A percentile compares a stretch with the other conserved stretches of the same genome.
Evolutionary conservation across 2,329 filamentous ascomycete species (phyloP).

Genomic region (Mycosphaerelloides madeirae): DNA sequence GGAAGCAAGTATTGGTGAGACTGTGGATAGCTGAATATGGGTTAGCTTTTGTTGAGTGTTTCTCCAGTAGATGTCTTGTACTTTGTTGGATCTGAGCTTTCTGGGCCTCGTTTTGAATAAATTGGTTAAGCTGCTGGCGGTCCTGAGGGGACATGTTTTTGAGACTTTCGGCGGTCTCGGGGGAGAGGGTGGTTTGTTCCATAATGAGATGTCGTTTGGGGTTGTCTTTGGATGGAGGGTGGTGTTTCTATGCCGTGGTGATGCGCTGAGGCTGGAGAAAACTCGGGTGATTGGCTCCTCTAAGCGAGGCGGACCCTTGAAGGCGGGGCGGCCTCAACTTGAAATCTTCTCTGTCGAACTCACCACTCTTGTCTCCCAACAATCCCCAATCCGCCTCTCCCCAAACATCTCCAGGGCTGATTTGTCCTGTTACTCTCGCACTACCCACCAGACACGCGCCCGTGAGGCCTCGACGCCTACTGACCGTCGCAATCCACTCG

Average conservation of each 20-base stretch:
- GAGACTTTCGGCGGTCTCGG: constrained; percentile 23
- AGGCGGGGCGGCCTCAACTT: no score
- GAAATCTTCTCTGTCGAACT: no score
- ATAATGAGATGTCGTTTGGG: constrained; percentile 11
- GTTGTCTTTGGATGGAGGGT: not conserved
- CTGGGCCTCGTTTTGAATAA: constrained; percentile 78
- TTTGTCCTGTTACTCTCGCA: no score
- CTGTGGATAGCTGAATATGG: constrained; percentile 13
- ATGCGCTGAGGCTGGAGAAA: not conserved
- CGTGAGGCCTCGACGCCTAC: no score
- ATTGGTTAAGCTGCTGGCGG: constrained; percentile 80
- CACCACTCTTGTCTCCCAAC: no score
- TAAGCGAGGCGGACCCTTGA: no score
- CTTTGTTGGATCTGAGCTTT: constrained; percentile 64
- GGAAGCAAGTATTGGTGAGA: constrained; percentile 63
- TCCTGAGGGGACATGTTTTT: constrained; percentile 27
- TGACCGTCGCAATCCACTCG: no score
- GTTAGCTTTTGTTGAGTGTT: not conserved
- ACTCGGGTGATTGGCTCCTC: not conserved
- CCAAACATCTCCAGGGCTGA: no score
- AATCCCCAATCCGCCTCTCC: no score
- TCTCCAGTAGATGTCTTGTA: constrained; percentile 9
- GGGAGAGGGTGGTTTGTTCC: constrained; percentile 26
- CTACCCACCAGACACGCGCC: no score
- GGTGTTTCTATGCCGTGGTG: not conserved